phyloP scores from a whole-genome alignment of 805 yeast species.

The Ogataea pilisensis region DNA sequence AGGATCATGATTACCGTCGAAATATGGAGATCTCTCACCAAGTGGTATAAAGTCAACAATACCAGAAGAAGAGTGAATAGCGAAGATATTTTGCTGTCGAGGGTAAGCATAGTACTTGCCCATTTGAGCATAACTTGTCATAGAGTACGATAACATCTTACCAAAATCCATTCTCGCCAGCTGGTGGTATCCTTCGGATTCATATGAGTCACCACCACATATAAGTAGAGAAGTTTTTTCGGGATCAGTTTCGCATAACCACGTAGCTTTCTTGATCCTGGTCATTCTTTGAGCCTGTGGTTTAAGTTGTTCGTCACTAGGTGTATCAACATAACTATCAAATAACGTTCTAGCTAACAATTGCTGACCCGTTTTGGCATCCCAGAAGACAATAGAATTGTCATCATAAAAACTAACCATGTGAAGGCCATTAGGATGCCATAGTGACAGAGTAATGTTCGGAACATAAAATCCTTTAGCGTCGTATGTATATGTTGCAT shows the following conservation, averaged over 20 bases:
- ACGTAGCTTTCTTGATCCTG: constrained; percentile 51
- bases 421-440: constrained; percentile 93
- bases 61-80: constrained; percentile 44
- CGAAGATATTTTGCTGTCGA: constrained; percentile 50
- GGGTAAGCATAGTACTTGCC: constrained; percentile 67
- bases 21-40: constrained; percentile 66
- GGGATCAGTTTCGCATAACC: constrained; percentile 81
- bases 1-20: constrained; percentile 79
- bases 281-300: constrained; percentile 28
- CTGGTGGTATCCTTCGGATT: constrained; percentile 38
- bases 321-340: constrained; percentile 60
- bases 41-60: constrained; percentile 49
- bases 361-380: constrained; percentile 68
- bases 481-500: constrained; percentile 28
- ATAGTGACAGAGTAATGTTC: constrained; percentile 47
- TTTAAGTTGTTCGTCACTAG: constrained; percentile 29
- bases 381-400: constrained; percentile 91
- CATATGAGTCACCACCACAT: constrained; percentile 59
- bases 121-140: constrained; percentile 83
- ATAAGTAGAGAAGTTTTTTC: constrained; percentile 73
- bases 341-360: constrained; percentile 70
- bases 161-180: constrained; percentile 71
- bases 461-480: constrained; percentile 27
- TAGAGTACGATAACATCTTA: constrained; percentile 67
- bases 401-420: constrained; percentile 75